Evolutionary conservation across 345 rosid genomes (phyloP).

Genomic region (Jatropha curcas): DNA sequence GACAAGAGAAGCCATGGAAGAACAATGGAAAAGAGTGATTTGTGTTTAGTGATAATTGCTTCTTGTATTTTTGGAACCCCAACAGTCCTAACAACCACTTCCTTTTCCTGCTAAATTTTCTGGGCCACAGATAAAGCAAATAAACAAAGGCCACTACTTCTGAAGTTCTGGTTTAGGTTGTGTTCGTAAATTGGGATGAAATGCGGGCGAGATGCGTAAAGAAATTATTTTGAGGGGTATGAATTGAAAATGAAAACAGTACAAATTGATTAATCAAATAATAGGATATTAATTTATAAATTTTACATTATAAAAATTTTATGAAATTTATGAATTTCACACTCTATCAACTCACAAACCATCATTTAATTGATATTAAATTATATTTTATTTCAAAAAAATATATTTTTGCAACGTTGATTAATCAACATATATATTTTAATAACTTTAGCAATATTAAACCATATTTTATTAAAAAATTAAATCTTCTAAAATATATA

Average conservation of each 20-base stretch:
- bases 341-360: too few relatives aligned
- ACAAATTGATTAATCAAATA: too few relatives aligned
- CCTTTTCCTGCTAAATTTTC: neutral
- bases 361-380: too few relatives aligned
- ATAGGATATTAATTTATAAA: too few relatives aligned
- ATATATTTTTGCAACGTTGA: too few relatives aligned
- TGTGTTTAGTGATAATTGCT: neutral
- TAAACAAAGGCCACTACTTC: neutral
- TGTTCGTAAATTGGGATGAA: neutral
- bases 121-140: neutral
- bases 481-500: too few relatives aligned
- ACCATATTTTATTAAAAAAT: too few relatives aligned
- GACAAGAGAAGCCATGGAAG: slow-evolving; percentile 71
- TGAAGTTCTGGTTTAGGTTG: neutral
- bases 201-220: neutral
- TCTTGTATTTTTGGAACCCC: neutral
- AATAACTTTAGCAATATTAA: too few relatives aligned
- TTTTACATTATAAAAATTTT: too few relatives aligned
- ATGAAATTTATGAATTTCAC: too few relatives aligned
- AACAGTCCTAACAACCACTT: neutral
- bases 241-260: neutral
- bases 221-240: neutral
- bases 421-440: too few relatives aligned
- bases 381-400: too few relatives aligned
- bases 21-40: neutral